Conservation (phyloP, 2,329 filamentous ascomycete species). For the Aspergillus ustus region DNA sequence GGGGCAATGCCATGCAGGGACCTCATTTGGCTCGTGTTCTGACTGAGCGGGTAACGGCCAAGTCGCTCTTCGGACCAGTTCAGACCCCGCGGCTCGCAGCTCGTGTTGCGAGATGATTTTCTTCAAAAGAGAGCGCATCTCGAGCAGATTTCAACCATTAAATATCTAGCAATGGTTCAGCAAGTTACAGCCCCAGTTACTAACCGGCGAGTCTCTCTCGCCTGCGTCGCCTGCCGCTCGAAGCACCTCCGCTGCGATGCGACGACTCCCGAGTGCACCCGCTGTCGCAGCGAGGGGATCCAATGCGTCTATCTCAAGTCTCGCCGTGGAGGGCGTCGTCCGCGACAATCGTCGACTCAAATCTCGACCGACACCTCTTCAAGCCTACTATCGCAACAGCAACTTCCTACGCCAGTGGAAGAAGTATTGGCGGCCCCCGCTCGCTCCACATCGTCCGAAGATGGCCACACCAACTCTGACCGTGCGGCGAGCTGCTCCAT, state of each 20-base stretch:
- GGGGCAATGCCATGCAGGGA: neutral
- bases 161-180: neutral
- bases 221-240: conserved; percentile 33
- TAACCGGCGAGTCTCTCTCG: conserved; percentile 18
- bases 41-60: neutral
- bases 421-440: neutral
- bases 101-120: neutral
- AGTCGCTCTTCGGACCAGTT: neutral
- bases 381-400: neutral
- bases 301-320: conserved; percentile 54
- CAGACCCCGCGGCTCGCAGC: neutral
- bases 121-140: neutral
- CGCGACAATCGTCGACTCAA: neutral
- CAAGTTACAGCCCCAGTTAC: neutral
- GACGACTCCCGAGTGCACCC: conserved; percentile 46
- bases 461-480: conserved; percentile 1
- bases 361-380: neutral
- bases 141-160: neutral
- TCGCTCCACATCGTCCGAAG: neutral
- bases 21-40: too few species aligned
- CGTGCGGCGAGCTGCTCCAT: neutral
- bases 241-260: conserved; percentile 53
- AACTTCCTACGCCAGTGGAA: neutral
- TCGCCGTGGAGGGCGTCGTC: conserved; percentile 42
- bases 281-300: conserved; percentile 44